Conservation (phyloP, 768 basidiomycete species). For the Calocybe gangraenosa region DNA sequence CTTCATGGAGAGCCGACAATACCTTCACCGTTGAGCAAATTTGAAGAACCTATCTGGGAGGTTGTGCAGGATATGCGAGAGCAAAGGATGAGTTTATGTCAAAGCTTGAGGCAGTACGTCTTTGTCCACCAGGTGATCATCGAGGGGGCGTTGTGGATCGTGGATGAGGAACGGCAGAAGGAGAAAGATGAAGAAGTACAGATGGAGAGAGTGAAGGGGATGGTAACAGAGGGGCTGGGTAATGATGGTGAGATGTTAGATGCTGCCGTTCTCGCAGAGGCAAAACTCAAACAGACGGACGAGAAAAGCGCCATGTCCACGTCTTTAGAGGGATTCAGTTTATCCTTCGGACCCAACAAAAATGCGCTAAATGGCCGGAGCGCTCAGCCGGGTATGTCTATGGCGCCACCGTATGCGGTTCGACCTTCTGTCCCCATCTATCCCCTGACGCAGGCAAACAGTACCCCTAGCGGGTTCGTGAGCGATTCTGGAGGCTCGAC, state of each 20-base stretch:
- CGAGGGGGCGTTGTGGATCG: constrained; percentile 72
- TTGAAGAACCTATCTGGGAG: constrained; percentile 73
- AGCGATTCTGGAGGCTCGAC: constrained; percentile 17
- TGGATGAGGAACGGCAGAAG: constrained; percentile 62
- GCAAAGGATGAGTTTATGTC: constrained; percentile 95
- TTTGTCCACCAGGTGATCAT: constrained; percentile 87
- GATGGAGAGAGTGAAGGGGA: constrained; percentile 12
- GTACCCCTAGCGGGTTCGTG: constrained; percentile 1
- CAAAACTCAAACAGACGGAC: neutral
- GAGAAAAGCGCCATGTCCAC: neutral
- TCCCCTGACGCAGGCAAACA: neutral
- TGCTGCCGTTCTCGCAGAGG: neutral
- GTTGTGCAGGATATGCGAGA: constrained; percentile 92
- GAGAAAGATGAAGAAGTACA: constrained; percentile 17
- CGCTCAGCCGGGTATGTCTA: constrained; percentile 1
- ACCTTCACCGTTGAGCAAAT: constrained; percentile 57
- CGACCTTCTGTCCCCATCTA: neutral
- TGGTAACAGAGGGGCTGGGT: constrained; percentile 11
- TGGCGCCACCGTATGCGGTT: constrained; percentile 5
- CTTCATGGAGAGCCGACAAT: constrained; percentile 44
- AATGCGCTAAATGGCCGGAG: neutral
- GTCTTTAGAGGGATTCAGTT: neutral
- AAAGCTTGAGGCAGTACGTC: constrained; percentile 91
- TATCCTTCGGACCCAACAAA: neutral
- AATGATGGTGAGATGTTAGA: constrained; percentile 5